Base-by-base conservation (phyloP, 139 green algal genomes). In the Yamagishiella unicocca region DNA sequence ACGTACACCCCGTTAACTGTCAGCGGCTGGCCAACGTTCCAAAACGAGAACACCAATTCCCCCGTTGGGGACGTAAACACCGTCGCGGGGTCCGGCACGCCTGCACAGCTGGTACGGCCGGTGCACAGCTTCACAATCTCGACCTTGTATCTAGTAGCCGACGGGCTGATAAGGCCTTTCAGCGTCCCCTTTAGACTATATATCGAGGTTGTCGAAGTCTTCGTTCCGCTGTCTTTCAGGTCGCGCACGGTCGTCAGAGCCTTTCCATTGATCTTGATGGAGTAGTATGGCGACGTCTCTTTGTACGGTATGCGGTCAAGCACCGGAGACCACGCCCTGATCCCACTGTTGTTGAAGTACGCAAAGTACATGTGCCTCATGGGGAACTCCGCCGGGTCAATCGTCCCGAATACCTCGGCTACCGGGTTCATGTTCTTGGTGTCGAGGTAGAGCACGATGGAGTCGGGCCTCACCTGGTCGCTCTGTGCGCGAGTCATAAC, bases 151-250 rank as follows among this genome's bases (percentile, higher is more conserved):
- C 4, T 24, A 6, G 6, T 54, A 2, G 25, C 0, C 24, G 54
- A 54, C 6, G 76, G 53, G 2, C 12, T 25, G 33, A 71, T 83
- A 22, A 37, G 5, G 76, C 55, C 54, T 37, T 83, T 83, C 1
- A 83, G 35, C 29, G 31, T 38, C 9, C 7, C 50, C 35, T 82
- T 82, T 0, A 82, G 74, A 29, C 73, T 81, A 45, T 81, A 81
- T 25, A 19, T 24, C 22, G 33, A 46, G 46, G 46, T 68, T 5
- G 21, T 17, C 33, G 74, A 33, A 46, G 46, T 67, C 8, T 46
- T 68, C n/a, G 35, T n/a, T 24, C 74, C 74, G 0, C 17, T 33
- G 74, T 82, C 74, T 46, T 82, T 82, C n/a, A 82, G 46, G 43
- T 82, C 74, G 17, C 43, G 43, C 14, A 67, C 46, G 10, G 46